Evolutionary conservation across 352 stramenopile genomes (phyloP), one percentile per base, ranked within the genome.

Genomic region (Thalassiosira livingstoniorum): DNA sequence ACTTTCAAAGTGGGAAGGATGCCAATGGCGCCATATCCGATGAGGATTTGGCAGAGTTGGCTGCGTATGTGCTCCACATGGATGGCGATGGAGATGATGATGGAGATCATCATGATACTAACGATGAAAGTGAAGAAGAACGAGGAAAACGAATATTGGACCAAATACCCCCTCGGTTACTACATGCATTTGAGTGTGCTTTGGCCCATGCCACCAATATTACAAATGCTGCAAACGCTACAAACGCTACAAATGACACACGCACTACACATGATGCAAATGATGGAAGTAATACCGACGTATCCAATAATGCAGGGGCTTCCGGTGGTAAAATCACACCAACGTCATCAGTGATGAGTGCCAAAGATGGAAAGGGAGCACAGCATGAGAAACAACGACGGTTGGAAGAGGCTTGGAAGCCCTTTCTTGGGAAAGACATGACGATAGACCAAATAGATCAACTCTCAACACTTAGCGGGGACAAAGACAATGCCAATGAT

Each of bases 21-120:
- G 10, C 64, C 0, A 31, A 18, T 42, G 32, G 39, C 29, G 2
- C 37, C 10, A 68, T 80, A 47, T 73, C 71, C 37, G 71, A 80
- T 25, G 71, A 73, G 57, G 71, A 80, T 18, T 34, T 80, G 23
- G 51, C 47, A 55, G 71, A 80, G 21, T 61, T 80, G 47, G 61
- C 61, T 29, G 35, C 45, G 5, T 80, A 70, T 53, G 55, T 70
- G 27, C 53, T 80, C 15, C 60, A 58, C 5, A 58, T 80, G 25
- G 75, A 72, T 47, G 75, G 71, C 1, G 13, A 34, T 53, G 32
- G 31, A 57, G 37, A 73, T 25, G 43, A 58, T 13, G 64, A 69
- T 31, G 54, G 63, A 34, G 29, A 73, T 54, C 34, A 10, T 7
- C 29, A 63, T 60, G n/a, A 60, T n/a, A 11, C 18, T 5, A 32